phyloP scores from a whole-genome alignment of 176 grass and related monocot genomes.

The Tillandsia fasciculata region DNA sequence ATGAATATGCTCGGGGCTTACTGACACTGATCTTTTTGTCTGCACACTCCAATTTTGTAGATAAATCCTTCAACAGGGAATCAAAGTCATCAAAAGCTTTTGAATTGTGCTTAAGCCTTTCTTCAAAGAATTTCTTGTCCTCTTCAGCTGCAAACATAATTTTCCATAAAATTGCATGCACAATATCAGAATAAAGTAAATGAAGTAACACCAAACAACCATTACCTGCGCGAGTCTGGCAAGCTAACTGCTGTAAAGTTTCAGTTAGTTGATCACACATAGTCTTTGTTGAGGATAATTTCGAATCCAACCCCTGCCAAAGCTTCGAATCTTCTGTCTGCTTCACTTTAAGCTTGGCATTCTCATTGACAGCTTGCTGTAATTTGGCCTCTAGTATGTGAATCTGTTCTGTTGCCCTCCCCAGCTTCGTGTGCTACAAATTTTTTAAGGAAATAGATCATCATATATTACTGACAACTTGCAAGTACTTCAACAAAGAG shows the following conservation, averaged over 20 bases:
- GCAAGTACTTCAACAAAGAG: neutral
- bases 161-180: constrained; percentile 21
- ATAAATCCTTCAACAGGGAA: constrained; percentile 39
- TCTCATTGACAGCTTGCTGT: constrained; percentile 80
- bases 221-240: constrained; percentile 68
- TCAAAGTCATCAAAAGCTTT: constrained; percentile 65
- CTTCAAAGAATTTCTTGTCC: constrained; percentile 64
- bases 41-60: constrained; percentile 52
- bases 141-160: constrained; percentile 57
- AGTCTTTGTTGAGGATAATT: constrained; percentile 69
- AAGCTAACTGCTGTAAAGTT: constrained; percentile 62
- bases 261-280: constrained; percentile 85
- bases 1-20: constrained; percentile 10
- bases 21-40: constrained; percentile 50
- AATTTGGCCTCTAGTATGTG: constrained; percentile 68
- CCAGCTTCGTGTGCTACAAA: constrained; percentile 66
- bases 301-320: constrained; percentile 80
- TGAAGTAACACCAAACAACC: neutral
- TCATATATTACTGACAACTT: neutral
- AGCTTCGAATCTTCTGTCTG: constrained; percentile 76
- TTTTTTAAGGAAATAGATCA: neutral
- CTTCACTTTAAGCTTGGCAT: constrained; percentile 77
- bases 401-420: constrained; percentile 74
- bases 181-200: constrained; percentile 2
- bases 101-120: constrained; percentile 51